Base-by-base conservation (phyloP, 768 basidiomycete genomes). In the Collybia mongolica region DNA sequence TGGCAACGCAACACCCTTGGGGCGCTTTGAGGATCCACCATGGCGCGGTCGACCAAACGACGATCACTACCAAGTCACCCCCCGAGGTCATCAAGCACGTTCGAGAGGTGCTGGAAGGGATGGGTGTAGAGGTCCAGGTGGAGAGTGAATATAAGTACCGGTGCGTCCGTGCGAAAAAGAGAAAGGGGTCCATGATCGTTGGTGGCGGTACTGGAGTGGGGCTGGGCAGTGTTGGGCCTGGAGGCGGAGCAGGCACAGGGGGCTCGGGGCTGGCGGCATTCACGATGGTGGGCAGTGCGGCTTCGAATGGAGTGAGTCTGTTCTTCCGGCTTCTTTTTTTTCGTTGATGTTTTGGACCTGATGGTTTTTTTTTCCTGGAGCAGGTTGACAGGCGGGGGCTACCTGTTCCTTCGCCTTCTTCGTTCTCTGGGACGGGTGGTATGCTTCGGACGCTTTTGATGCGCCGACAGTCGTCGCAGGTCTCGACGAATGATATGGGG, bases 111-210 rank as follows among this genome's bases (percentile, higher is more conserved):
- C 75, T 99, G 53, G 80, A 83, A 57, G 81, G 80, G 26, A 93
- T 98, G 92, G 97, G 96, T 17, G 74, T 99, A 48, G 93, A 95
- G 51, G 79, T 95, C 51, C 82, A 88, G 60, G 68, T 83, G 26
- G 97, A 99, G 71, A 87, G 84, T 56, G 93, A 97, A 62, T 98
- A 81, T 72, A 95, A 93, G 74, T 87, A 87, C 62, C 75, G 90
- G 53, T 97, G 95, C 64, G 76, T 93, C 24, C 77, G 95, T 19
- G 74, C 76, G 36, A 92, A 94, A 78, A 79, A 76, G 65, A 80
- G 77, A 67, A 91, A 84, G 73, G 69, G 75, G 2, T 62, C 69
- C 8, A 62, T 76, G 24, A 71, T 73, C 4, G 61, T 60, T 58
- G 53, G 55, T 24, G 73, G 76, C 39, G 76, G 75, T 12, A 61